These are phyloP conservation scores for Lactarius hengduanensis DNA, from an alignment of 768 basidiomycete species.

Conservation along the genomic window DNA sequence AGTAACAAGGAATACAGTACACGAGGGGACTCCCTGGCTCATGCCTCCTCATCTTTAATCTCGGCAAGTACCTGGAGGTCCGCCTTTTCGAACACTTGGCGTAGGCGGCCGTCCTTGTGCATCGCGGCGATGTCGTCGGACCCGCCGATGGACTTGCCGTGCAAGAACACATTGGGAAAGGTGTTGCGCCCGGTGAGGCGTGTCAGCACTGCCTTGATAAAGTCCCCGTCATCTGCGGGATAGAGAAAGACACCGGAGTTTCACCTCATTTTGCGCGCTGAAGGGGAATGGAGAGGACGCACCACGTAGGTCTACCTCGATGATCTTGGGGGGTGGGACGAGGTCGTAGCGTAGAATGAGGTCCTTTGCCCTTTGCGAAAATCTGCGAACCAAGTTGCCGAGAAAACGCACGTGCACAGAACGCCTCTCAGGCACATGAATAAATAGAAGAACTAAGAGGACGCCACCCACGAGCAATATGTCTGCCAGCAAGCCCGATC, in stretches of 20 bases:
- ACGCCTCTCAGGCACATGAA: slow-evolving; percentile 7
- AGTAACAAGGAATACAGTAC: slow-evolving; percentile 11
- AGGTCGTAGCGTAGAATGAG: slow-evolving; percentile 61
- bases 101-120: slow-evolving; percentile 49
- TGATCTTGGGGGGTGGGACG: slow-evolving; percentile 59
- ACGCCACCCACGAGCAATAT: slow-evolving; percentile 67
- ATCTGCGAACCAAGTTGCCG: slow-evolving; percentile 39
- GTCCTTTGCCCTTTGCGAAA: slow-evolving; percentile 58
- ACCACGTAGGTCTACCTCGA: slow-evolving; percentile 78
- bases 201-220: slow-evolving; percentile 63
- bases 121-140: slow-evolving; percentile 56
- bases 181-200: slow-evolving; percentile 67
- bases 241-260: no score
- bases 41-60: background rate
- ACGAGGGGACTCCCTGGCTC: background rate
- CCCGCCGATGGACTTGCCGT: slow-evolving; percentile 64
- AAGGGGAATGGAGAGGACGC: slow-evolving; percentile 27
- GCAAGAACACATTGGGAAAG: slow-evolving; percentile 72
- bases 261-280: background rate
- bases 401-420: background rate
- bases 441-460: background rate
- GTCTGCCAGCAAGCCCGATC: slow-evolving; percentile 41
- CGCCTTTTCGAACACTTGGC: slow-evolving; percentile 45
- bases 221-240: slow-evolving; percentile 53
- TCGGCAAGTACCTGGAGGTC: slow-evolving; percentile 37